A percentile compares a stretch with the other conserved stretches of the same genome.
phyloP scores from a whole-genome alignment of 495 filamentous ascomycete genomes.

The Penicillium robsamsonii region DNA sequence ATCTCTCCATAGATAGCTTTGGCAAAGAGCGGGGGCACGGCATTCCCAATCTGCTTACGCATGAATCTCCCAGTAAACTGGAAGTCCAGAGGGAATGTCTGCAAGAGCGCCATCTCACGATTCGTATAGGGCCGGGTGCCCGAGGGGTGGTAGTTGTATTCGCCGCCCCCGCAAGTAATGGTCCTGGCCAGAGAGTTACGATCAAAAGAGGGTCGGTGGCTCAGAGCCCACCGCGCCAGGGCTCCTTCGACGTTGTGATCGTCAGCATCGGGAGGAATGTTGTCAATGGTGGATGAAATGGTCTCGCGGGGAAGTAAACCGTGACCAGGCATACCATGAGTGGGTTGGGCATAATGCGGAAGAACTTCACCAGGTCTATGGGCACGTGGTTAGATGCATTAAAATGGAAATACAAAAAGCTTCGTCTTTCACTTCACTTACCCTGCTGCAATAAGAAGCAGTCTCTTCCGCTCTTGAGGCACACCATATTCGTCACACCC shows the following conservation, averaged over 20 bases:
- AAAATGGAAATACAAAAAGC: neutral
- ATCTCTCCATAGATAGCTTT: conserved; percentile 59
- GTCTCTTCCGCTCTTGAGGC: conserved; percentile 56
- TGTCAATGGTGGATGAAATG: conserved; percentile 47
- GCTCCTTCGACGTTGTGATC: conserved; percentile 47
- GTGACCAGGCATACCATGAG: conserved; percentile 47
- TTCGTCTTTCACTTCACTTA: conserved; percentile 35
- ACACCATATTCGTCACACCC: conserved; percentile 60
- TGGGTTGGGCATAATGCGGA: conserved; percentile 65
- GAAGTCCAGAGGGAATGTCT: conserved; percentile 69
- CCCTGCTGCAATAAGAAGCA: conserved; percentile 80
- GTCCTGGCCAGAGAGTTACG: conserved; percentile 52
- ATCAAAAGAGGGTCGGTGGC: conserved; percentile 34
- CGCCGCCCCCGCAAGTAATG: conserved; percentile 69
- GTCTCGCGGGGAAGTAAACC: conserved; percentile 37
- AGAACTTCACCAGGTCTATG: conserved; percentile 70
- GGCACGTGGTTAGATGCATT: conserved; percentile 20
- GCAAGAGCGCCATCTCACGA: conserved; percentile 72
- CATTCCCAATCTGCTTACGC: conserved; percentile 82
- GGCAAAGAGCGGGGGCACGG: conserved; percentile 69
- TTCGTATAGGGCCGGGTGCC: conserved; percentile 66
- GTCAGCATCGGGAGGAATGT: conserved; percentile 38
- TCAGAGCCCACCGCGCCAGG: conserved; percentile 17
- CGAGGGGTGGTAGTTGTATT: conserved; percentile 65
- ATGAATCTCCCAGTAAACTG: conserved; percentile 49